Evolutionary conservation across 108 stramenopile species (phyloP), one percentile per base, ranked within the genome.

Genomic region (Cyclotella baltica): DNA sequence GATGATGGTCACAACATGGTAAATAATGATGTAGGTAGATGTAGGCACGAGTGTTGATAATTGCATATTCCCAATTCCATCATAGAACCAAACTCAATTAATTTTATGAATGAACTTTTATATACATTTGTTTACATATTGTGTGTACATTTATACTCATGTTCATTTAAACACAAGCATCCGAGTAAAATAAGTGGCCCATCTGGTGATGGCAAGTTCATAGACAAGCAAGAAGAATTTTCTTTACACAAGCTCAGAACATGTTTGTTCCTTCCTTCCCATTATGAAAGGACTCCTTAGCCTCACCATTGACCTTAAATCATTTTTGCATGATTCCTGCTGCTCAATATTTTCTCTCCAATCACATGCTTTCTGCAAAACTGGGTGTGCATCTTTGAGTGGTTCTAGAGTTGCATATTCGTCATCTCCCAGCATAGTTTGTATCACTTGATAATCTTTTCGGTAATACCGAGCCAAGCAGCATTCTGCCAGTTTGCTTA

Each of bases 401-500:
- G 66, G 64, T 30, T 76, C 22, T 5, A 76, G 6, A 1, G 57
- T 58, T 31, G 19, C 28, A n/a, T 19, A 18, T 11, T 76, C 75
- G n/a, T 15, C 36, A 3, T 53, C 25, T 23, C 62, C 75, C 36
- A 76, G 56, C 64, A 76, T 76, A 1, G 53, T 52, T 67, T 67
- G 56, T 13, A 76, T 76, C 19, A 76, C 40, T 9, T 65, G 55
- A 67, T 76, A 76, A 38, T 76, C 75, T 30, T 67, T 40, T 23
- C 0, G 19, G 6, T 55, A 67, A 67, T 67, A 35, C 53, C 66
- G 35, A 28, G 65, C 34, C 31, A 76, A 35, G 50, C 75, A 76
- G 11, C 75, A 76, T 50, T 76, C 65, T 13, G 65, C 75, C 40
- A 76, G 53, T 30, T 22, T 33, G 31, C 55, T 59, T 37, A 76